phyloP scores from a whole-genome alignment of 345 rosid species.

The Euphorbia pulcherrima region DNA sequence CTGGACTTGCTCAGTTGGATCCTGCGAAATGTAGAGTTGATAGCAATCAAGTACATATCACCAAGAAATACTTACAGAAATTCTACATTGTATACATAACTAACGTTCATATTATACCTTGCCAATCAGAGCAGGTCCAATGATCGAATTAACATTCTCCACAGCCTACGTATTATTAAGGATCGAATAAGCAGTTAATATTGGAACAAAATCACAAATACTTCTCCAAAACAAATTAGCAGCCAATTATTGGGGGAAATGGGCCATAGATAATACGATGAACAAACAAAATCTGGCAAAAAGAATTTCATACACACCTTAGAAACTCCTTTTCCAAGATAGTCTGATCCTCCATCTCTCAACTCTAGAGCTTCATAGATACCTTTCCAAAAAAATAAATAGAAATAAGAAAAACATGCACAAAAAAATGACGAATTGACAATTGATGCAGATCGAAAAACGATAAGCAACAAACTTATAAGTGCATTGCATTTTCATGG shows the following conservation, averaged over 20 bases:
- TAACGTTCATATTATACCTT: constrained; percentile 39
- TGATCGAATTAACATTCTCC: constrained; percentile 63
- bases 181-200: background rate
- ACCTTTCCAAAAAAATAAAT: constrained; percentile 34
- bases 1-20: constrained; percentile 77
- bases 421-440: too few species aligned
- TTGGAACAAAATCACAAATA: background rate
- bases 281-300: background rate
- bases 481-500: background rate
- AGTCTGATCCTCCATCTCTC: constrained; percentile 95
- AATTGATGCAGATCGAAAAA: too few species aligned
- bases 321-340: constrained; percentile 91
- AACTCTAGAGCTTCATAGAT: constrained; percentile 89
- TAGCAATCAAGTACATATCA: background rate
- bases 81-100: background rate
- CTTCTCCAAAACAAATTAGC: background rate
- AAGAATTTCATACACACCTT: constrained; percentile 44
- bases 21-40: constrained; percentile 31
- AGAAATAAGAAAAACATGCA: too few species aligned
- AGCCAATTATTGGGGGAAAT: background rate
- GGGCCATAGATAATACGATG: background rate
- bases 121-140: constrained; percentile 87
- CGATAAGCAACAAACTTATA: background rate
- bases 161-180: constrained; percentile 53
- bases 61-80: background rate